Percentiles rank a stretch among this genome's conserved stretches.
phyloP scores from a whole-genome alignment of 148 eudicot species.

The Silene latifolia region DNA sequence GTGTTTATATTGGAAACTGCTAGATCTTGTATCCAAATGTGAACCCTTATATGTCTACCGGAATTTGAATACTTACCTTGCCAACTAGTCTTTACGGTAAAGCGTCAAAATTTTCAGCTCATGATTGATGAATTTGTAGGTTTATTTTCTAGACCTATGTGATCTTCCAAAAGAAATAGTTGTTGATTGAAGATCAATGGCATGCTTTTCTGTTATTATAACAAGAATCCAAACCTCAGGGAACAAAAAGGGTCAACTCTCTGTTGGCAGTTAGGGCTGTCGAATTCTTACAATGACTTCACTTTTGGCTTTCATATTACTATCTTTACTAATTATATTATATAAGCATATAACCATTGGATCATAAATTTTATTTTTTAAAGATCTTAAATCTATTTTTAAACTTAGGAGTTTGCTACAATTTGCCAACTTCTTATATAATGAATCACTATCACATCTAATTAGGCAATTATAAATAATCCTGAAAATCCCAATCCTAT shows the following conservation, averaged over 20 bases:
- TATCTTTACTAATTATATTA: too few relatives aligned
- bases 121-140: background rate
- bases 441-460: too few relatives aligned
- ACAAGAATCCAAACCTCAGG: background rate
- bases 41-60: background rate
- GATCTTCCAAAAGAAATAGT: background rate
- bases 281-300: background rate
- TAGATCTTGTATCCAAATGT: background rate
- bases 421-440: background rate
- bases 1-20: background rate
- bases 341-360: too few relatives aligned
- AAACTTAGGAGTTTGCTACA: too few relatives aligned
- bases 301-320: too few relatives aligned
- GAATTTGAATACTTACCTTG: background rate
- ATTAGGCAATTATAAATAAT: too few relatives aligned
- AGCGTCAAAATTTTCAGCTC: background rate
- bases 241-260: background rate
- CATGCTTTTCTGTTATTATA: background rate
- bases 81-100: background rate
- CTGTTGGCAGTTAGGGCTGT: background rate
- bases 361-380: too few relatives aligned
- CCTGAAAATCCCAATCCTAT: background rate
- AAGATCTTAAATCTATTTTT: too few relatives aligned
- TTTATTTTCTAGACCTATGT: background rate
- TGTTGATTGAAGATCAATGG: background rate